These are phyloP conservation scores for Davidsoniella virescens DNA, from an alignment of 2,329 filamentous ascomycete genomes.

Conservation along the genomic window DNA sequence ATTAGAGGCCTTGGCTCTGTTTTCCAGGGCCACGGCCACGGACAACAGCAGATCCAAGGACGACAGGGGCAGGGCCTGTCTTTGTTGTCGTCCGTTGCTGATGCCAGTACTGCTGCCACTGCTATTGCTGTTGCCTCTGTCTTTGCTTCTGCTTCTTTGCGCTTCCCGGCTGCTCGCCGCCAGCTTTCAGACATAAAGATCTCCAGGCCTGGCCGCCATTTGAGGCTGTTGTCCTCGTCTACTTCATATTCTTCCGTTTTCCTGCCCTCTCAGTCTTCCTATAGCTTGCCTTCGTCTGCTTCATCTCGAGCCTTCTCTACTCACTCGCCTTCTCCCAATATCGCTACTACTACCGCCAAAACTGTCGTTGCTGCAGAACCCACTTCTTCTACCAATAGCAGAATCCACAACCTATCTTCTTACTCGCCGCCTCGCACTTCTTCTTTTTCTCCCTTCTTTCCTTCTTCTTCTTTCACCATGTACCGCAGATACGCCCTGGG, in stretches of 20 bases:
- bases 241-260: conserved; percentile 1
- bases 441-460: conserved; percentile 7
- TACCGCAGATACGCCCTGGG: conserved; percentile 36
- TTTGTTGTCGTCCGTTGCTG: background rate
- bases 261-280: background rate
- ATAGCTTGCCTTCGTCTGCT: conserved; percentile 7
- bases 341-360: background rate
- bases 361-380: background rate
- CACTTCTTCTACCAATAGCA: conserved; percentile 12
- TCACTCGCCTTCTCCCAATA: background rate
- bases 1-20: background rate
- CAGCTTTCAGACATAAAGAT: conserved; percentile 12
- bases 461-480: conserved; percentile 19
- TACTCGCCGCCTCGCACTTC: conserved; percentile 7
- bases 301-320: background rate
- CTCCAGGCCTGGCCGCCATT: conserved; percentile 6
- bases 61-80: conserved; percentile 8
- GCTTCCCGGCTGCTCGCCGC: conserved; percentile 4
- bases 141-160: conserved; percentile 4
- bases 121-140: background rate
- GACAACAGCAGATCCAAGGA: conserved; percentile 9
- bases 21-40: conserved; percentile 5
- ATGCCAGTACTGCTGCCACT: background rate
- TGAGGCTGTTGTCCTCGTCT: background rate
- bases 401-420: conserved; percentile 6